Evolutionary conservation across 352 stramenopile species (phyloP), one percentile per base, ranked within the genome.

Genomic region (Saprolegnia diclina): DNA sequence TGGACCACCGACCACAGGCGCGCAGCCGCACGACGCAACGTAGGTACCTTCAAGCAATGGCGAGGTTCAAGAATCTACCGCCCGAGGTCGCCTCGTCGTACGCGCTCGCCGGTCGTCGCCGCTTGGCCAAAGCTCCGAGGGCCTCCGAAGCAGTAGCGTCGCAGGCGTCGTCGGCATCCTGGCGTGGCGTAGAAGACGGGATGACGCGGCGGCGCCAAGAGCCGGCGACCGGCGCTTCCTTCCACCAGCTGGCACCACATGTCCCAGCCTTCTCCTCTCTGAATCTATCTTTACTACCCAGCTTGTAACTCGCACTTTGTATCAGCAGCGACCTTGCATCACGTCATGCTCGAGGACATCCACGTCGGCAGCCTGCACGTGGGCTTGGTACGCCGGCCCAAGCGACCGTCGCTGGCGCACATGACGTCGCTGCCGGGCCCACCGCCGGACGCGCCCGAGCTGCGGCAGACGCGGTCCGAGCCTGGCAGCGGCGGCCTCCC

Each of bases 331-430:
- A 14, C 13, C 42, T 48, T 5, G n/a, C n/a, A 10, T 48, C 42
- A 48, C 42, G 42, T 48, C 42, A 59, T 59, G 52, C 52, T 59
- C n/a, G 52, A 59, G 52, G 52, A 59, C 13, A 35, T 59, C 52
- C 52, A 59, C 52, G 52, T 59, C 35, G 52, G 46, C 5, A 54
- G 24, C 24, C 24, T 54, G 46, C 29, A 35, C 29, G 29, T 35
- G 29, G 29, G 42, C 13, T n/a, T 48, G 42, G 42, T 48, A 7
- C 42, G 42, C 7, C 42, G 42, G 42, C 24, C 35, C 19, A 59
- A 59, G 35, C 24, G 52, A 9, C 46, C n/a, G n/a, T 29, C n/a
- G n/a, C 19, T 59, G 3, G 13, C 13, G 9, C 52, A 59, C 35
- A 19, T 59, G 24, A 42, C 52, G 52, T 59, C 52, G 13, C 4